phyloP scores from a whole-genome alignment of 2,329 filamentous ascomycete species.

The Dothistroma pini region DNA sequence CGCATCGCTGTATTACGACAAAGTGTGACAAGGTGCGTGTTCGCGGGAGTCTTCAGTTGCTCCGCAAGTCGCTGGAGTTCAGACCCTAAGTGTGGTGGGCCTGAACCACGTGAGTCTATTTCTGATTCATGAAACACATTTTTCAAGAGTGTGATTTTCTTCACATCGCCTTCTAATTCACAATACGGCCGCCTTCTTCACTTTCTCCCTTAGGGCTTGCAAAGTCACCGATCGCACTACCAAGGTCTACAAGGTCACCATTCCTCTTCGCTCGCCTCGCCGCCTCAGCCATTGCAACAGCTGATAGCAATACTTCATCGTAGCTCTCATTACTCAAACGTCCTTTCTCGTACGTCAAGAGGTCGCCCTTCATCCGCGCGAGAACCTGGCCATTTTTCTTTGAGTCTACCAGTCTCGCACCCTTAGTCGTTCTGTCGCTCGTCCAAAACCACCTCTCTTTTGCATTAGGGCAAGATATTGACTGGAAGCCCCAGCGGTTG shows the following conservation, averaged over 20 bases:
- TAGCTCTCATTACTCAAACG: conserved; percentile 18
- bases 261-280: conserved; percentile 18
- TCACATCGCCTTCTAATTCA: background rate
- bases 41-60: conserved; percentile 6
- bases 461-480: conserved; percentile 9
- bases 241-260: conserved; percentile 17
- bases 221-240: conserved; percentile 18
- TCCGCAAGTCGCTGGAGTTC: conserved; percentile 3
- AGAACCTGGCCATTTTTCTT: conserved; percentile 15
- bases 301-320: conserved; percentile 24
- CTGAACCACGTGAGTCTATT: background rate
- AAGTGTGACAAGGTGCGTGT: background rate
- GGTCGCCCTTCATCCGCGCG: conserved; percentile 23
- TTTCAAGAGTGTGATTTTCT: too few species aligned
- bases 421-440: conserved; percentile 17
- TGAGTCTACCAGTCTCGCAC: conserved; percentile 20
- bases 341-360: conserved; percentile 20
- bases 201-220: conserved; percentile 7
- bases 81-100: background rate
- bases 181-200: conserved; percentile 4
- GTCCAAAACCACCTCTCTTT: conserved; percentile 23
- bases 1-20: conserved; percentile 19
- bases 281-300: conserved; percentile 26
- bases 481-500: conserved; percentile 23
- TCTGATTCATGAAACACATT: background rate